phyloP scores from a whole-genome alignment of 352 stramenopile genomes.

The Phytopythium boreale region DNA sequence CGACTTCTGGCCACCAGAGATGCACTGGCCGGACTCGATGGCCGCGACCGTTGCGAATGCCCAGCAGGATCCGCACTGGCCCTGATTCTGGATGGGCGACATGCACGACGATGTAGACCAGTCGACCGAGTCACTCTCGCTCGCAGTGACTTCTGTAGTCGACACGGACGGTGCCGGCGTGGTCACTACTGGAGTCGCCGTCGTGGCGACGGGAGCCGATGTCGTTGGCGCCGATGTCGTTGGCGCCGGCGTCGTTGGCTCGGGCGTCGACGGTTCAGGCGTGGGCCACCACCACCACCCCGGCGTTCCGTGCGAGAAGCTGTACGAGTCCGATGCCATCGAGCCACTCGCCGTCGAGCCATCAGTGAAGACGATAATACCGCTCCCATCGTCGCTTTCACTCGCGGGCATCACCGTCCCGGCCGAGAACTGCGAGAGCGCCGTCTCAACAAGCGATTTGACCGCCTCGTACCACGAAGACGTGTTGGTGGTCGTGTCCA shows the following conservation, averaged over 20 bases:
- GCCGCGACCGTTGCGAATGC: conserved; percentile 93
- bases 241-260: neutral
- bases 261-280: conserved; percentile 6
- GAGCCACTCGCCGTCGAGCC: too few relatives aligned
- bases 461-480: conserved; percentile 17
- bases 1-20: conserved; percentile 55
- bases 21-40: conserved; percentile 90
- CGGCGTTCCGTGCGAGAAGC: conserved; percentile 1
- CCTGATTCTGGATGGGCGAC: conserved; percentile 93
- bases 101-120: conserved; percentile 46
- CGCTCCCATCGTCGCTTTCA: neutral
- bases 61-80: conserved; percentile 96
- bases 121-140: conserved; percentile 28
- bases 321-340: neutral
- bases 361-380: neutral
- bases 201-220: conserved; percentile 17
- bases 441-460: conserved; percentile 16
- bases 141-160: neutral
- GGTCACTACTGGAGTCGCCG: conserved; percentile 6
- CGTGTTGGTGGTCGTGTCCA: neutral
- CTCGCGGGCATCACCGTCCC: conserved; percentile 21
- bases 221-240: neutral
- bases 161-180: neutral
- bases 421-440: conserved; percentile 17
- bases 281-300: conserved; percentile 14